Evolutionary conservation across 345 rosid species (phyloP).

Genomic region (Ailanthus altissimus): DNA sequence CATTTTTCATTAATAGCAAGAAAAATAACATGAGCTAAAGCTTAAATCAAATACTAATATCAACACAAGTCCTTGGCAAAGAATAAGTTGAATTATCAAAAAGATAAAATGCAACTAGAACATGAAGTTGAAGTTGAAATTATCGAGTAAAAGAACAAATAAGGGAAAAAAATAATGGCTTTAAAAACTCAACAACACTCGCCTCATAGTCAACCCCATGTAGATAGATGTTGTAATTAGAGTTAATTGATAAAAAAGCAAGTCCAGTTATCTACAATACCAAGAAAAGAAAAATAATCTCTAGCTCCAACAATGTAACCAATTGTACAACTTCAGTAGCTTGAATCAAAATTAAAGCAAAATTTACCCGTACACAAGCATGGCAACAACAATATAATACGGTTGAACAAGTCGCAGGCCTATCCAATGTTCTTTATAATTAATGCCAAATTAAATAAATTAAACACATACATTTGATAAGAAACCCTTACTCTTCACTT

Average conservation of each 20-base stretch:
- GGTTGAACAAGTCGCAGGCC: neutral
- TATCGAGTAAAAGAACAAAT: neutral
- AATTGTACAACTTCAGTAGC: neutral
- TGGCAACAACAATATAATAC: neutral
- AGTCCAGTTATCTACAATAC: constrained; percentile 65
- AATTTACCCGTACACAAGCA: neutral
- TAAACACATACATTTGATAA: neutral
- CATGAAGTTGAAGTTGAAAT: neutral
- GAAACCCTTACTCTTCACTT: neutral
- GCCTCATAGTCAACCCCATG: constrained; percentile 81
- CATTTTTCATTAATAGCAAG: neutral
- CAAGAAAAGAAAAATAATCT: constrained; percentile 15
- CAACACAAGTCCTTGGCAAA: neutral
- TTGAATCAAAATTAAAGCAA: neutral
- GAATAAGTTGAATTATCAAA: neutral
- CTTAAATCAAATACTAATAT: neutral
- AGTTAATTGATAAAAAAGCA: constrained; percentile 58
- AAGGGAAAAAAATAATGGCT: neutral
- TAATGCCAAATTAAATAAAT: constrained; percentile 2
- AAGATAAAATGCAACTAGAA: neutral
- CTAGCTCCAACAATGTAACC: neutral
- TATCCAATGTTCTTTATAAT: neutral
- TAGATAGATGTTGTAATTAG: constrained; percentile 52
- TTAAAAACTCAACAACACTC: constrained; percentile 20
- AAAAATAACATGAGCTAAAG: neutral